Base-by-base conservation (phyloP, 208 protist species). In the Wallacemonas sp. region DNA sequence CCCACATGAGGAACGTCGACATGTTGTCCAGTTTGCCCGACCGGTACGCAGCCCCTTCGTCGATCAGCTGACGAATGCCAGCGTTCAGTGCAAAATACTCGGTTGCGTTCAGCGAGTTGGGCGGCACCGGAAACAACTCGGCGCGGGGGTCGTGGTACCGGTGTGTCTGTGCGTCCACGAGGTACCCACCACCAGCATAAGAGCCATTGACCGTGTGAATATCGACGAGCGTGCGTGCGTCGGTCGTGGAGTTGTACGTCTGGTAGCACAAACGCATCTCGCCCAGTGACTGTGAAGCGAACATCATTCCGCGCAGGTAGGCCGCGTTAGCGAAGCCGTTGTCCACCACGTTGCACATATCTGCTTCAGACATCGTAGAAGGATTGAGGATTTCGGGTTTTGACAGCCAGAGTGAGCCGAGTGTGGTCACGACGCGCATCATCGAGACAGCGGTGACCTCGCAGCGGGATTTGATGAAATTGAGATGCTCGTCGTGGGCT, bases 241-340 rank as follows among this genome's bases (percentile, higher is more conserved):
- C 10, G 16, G 32, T 42, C 20, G 26, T 23, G n/a, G 14, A 3
- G 16, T 42, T 12, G 32, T 28, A 36, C n/a, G n/a, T 59, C 31
- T 41, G 8, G 31, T 28, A 59, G 52, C 52, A 59, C 2, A 36
- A n/a, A 29, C 52, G 52, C 16, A 7, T 10, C 52, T 59, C 52
- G 22, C n/a, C 31, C 3, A 59, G 52, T 22, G 52, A 59, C 22
- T 59, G 31, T 5, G 52, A 59, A 20, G 39, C n/a, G n/a, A 59
- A 36, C 11, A 14, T 25, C 7, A 59, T 8, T 25, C 29, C 31
- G 5, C 28, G 16, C 10, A 41, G 0, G 31, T 59, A 59, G 4
- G 32, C 32, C 29, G 3, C 14, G 14, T 4, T 44, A 4, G 3
- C 16, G 26, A 59, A 26, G 31, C 3, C 52, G 29, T 59, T 59